A percentile compares a stretch with the other conserved stretches of the same genome.
phyloP scores from a whole-genome alignment of 345 rosid species.

The Populus simonii region DNA sequence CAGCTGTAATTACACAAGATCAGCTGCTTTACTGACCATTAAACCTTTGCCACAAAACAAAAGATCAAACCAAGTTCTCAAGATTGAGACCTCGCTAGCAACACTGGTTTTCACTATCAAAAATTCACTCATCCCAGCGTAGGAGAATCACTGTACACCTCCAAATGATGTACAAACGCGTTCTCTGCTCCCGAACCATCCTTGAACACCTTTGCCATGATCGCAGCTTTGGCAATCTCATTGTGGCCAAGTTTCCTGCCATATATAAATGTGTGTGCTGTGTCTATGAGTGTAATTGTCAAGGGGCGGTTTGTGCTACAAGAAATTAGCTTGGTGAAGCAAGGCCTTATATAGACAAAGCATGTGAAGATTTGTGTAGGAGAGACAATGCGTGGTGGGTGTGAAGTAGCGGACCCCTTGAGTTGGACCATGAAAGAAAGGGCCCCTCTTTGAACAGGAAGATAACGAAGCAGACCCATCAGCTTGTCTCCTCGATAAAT shows the following conservation, averaged over 20 bases:
- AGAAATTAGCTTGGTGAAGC: not conserved
- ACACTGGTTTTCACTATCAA: not conserved
- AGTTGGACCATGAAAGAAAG: conserved; percentile 8
- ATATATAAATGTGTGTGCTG: not conserved
- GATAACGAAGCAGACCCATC: conserved; percentile 41
- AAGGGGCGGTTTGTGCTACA: not conserved
- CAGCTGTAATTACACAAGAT: not conserved
- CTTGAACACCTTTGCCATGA: conserved; percentile 52
- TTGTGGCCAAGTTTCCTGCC: conserved; percentile 6
- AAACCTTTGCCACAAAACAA: not conserved
- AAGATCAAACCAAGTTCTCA: not conserved
- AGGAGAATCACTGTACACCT: conserved; percentile 70
- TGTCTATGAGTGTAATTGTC: not conserved
- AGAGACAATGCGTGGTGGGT: not conserved
- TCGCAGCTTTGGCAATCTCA: conserved; percentile 30
- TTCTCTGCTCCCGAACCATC: conserved; percentile 55
- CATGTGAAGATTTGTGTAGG: not conserved
- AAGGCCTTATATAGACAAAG: not conserved
- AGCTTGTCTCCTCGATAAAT: conserved; percentile 33
- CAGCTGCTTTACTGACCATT: too few species aligned
- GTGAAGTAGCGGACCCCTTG: conserved; percentile 3
- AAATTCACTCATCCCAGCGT: conserved; percentile 35
- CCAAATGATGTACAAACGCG: conserved; percentile 69
- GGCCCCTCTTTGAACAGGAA: conserved; percentile 24
- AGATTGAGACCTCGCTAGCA: not conserved